phyloP scores from a whole-genome alignment of 2,329 filamentous ascomycete species.

The Monosporascus sp. region DNA sequence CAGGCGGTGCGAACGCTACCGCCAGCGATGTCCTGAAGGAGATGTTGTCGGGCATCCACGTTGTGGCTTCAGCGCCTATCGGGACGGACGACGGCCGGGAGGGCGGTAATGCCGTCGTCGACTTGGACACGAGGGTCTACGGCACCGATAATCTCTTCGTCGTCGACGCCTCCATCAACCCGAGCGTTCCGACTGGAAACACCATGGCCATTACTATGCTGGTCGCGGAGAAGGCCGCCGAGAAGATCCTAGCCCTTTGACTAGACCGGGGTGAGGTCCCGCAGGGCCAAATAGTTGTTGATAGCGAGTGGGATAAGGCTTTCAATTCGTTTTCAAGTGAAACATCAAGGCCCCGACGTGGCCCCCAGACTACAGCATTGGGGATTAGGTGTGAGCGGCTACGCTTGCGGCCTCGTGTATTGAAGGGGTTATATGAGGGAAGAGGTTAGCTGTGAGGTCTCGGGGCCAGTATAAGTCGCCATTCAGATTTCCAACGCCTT shows the following conservation, averaged over 20 bases:
- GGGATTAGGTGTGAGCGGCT: too few species aligned
- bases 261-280: background rate
- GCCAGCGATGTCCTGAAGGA: constrained; percentile 38
- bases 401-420: too few species aligned
- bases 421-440: too few species aligned
- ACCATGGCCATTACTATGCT: constrained; percentile 8
- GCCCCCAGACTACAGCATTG: too few species aligned
- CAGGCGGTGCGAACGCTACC: constrained; percentile 31
- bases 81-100: constrained; percentile 4
- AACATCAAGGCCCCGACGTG: too few species aligned
- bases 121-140: constrained; percentile 7
- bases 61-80: constrained; percentile 36
- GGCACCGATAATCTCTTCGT: constrained; percentile 9
- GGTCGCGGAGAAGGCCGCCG: constrained; percentile 31
- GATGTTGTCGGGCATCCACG: constrained; percentile 12
- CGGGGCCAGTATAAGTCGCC: too few species aligned
- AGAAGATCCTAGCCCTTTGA: constrained; percentile 32
- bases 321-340: too few species aligned
- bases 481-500: too few species aligned
- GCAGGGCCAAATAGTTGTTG: too few species aligned
- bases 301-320: too few species aligned
- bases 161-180: constrained; percentile 8
- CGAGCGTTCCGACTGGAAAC: constrained; percentile 8
- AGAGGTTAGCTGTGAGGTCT: too few species aligned
- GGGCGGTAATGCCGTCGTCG: constrained; percentile 12